Percentiles rank a stretch among this genome's conserved stretches.
phyloP scores from a whole-genome alignment of 2,329 filamentous ascomycete species.

The Penicillium sclerotiorum region DNA sequence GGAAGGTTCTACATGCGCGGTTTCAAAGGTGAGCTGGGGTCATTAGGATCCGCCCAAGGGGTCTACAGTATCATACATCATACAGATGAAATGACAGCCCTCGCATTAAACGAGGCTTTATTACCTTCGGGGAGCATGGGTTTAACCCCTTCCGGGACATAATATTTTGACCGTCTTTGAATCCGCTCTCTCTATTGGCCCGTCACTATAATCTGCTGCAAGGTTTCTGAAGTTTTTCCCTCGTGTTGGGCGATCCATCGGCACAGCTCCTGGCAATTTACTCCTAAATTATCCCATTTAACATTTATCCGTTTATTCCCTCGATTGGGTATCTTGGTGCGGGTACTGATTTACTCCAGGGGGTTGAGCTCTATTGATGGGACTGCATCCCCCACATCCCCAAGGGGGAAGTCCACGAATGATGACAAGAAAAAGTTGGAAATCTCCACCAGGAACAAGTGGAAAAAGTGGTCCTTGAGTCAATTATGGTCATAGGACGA shows the following conservation, averaged over 20 bases:
- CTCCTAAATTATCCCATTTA: background rate
- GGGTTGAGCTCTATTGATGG: constrained; percentile 19
- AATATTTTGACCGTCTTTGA: constrained; percentile 8
- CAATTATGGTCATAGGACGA: background rate
- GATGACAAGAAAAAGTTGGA: background rate
- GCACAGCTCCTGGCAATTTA: constrained; percentile 4
- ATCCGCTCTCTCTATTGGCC: constrained; percentile 1
- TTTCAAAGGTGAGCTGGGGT: constrained; percentile 9
- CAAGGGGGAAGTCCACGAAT: constrained; percentile 16
- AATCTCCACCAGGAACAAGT: background rate
- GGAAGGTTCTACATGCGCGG: constrained; percentile 14
- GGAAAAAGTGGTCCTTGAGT: background rate
- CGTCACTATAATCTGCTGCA: constrained; percentile 12
- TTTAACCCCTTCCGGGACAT: background rate
- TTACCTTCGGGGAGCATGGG: constrained; percentile 11
- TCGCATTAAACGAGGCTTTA: constrained; percentile 16
- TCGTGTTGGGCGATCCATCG: constrained; percentile 22
- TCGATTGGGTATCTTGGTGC: background rate
- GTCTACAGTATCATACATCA: constrained; percentile 10
- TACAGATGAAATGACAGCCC: constrained; percentile 6
- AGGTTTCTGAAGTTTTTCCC: constrained; percentile 16
- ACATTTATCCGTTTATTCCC: too few relatives aligned
- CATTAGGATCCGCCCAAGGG: constrained; percentile 2
- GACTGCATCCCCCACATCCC: constrained; percentile 24
- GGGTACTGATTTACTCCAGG: constrained; percentile 11